phyloP scores from a whole-genome alignment of 768 basidiomycete species.

The Multifurca ochricompacta region DNA sequence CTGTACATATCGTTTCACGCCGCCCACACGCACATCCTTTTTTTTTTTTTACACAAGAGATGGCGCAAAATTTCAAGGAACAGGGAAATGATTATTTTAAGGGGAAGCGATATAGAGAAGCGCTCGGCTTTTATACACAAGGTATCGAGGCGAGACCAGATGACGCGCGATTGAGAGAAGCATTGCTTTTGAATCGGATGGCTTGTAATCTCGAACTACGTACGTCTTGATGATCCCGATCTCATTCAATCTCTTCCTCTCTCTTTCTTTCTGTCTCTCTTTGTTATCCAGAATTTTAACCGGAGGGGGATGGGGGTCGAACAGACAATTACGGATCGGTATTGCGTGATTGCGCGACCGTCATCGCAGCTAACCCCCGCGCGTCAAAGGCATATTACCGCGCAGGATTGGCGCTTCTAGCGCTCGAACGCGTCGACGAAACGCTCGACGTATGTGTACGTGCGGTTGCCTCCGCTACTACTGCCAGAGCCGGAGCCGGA shows the following conservation, averaged over 20 bases:
- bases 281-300: background rate
- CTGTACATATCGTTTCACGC: background rate
- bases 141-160: conserved; percentile 80
- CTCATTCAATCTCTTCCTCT: background rate
- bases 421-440: conserved; percentile 70
- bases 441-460: conserved; percentile 74
- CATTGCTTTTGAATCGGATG: conserved; percentile 80
- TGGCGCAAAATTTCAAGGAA: conserved; percentile 88
- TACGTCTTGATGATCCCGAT: no score
- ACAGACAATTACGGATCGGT: conserved; percentile 85
- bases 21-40: background rate
- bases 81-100: conserved; percentile 95
- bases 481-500: no score
- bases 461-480: no score
- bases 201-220: conserved; percentile 88
- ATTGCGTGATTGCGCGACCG: conserved; percentile 75
- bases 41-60: no score
- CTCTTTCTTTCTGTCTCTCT: background rate
- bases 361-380: conserved; percentile 49
- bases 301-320: background rate
- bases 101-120: conserved; percentile 81
- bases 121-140: conserved; percentile 82
- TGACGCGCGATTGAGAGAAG: conserved; percentile 48
- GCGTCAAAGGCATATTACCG: conserved; percentile 85
- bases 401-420: conserved; percentile 68